Evolutionary conservation across 1,139 yeast species (phyloP).

Genomic region (Lodderomyces orthopsilosis): DNA sequence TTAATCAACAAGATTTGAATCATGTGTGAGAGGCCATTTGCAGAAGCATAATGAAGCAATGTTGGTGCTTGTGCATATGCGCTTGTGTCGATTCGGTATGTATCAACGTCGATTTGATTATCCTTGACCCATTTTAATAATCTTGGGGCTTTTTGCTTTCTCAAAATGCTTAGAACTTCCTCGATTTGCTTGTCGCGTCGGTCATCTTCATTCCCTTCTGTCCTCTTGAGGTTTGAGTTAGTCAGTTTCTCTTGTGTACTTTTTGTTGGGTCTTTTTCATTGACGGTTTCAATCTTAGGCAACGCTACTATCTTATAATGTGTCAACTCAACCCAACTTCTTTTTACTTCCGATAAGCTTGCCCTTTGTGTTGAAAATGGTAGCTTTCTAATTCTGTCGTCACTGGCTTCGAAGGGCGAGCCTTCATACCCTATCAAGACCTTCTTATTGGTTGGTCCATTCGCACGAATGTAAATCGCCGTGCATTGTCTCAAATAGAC

Average conservation of each 20-base stretch:
- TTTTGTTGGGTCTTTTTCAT: slow-evolving; percentile 23
- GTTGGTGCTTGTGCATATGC: slow-evolving; percentile 62
- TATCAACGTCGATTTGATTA: slow-evolving; percentile 48
- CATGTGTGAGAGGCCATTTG: slow-evolving; percentile 65
- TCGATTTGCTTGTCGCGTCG: slow-evolving; percentile 30
- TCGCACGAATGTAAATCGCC: slow-evolving; percentile 79
- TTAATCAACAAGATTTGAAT: slow-evolving; percentile 61
- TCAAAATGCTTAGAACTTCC: slow-evolving; percentile 59
- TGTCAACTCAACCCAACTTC: slow-evolving; percentile 80
- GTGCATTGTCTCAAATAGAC: slow-evolving; percentile 55
- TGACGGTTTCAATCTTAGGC: slow-evolving; percentile 44
- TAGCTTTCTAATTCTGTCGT: slow-evolving; percentile 59
- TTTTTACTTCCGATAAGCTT: slow-evolving; percentile 73
- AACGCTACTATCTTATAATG: slow-evolving; percentile 54
- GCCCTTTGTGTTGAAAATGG: slow-evolving; percentile 93
- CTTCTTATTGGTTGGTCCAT: slow-evolving; percentile 66
- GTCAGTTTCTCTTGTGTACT: slow-evolving; percentile 4
- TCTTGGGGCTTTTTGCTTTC: slow-evolving; percentile 77
- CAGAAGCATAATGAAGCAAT: slow-evolving; percentile 73
- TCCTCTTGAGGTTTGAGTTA: slow-evolving; percentile 4
- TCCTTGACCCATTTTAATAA: slow-evolving; percentile 60
- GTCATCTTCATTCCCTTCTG: slow-evolving; percentile 17
- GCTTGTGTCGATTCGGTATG: slow-evolving; percentile 53
- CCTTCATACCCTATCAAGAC: slow-evolving; percentile 67
- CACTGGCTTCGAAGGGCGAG: slow-evolving; percentile 46